Percentiles rank a stretch among this genome's conserved stretches.
These are phyloP conservation scores for Sporobolomyces roseus DNA, from an alignment of 768 basidiomycete species.

Conservation along the genomic window DNA sequence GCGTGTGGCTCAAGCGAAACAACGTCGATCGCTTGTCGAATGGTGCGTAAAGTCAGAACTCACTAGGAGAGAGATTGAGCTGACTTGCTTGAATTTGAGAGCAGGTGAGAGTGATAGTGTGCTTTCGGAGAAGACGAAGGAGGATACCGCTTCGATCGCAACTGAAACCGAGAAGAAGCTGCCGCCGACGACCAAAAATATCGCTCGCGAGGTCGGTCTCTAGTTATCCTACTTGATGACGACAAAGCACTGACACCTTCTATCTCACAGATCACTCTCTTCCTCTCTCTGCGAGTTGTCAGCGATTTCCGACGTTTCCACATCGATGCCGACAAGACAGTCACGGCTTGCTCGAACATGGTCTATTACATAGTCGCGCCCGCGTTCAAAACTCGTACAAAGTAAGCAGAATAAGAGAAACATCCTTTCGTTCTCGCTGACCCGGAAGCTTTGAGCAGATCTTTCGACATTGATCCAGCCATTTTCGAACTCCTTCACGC, in stretches of 20 bases:
- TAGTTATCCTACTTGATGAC: too few relatives aligned
- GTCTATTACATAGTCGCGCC: slow-evolving; percentile 78
- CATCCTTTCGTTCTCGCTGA: background rate
- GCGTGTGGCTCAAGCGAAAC: slow-evolving; percentile 31
- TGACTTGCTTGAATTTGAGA: too few relatives aligned
- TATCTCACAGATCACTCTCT: slow-evolving; percentile 35
- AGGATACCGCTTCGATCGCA: slow-evolving; percentile 3
- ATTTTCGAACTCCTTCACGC: slow-evolving; percentile 68
- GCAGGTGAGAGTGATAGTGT: slow-evolving; percentile 33
- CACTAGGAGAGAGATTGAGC: too few relatives aligned
- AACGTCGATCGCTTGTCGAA: background rate
- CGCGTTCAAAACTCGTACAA: slow-evolving; percentile 69
- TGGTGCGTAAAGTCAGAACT: too few relatives aligned
- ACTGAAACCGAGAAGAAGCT: slow-evolving; percentile 16
- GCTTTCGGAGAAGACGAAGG: slow-evolving; percentile 27
- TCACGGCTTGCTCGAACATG: slow-evolving; percentile 73
- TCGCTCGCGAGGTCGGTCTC: slow-evolving; percentile 16
- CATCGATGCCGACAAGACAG: slow-evolving; percentile 76
- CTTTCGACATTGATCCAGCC: slow-evolving; percentile 65
- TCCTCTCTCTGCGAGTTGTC: slow-evolving; percentile 19
- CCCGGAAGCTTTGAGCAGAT: slow-evolving; percentile 54
- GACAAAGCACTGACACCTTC: too few relatives aligned
- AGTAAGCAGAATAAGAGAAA: slow-evolving; percentile 52
- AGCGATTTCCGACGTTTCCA: slow-evolving; percentile 55
- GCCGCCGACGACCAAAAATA: background rate